Percentiles rank a stretch among this genome's conserved stretches.
Conservation (phyloP, 306 rosid genomes). For the Inga oerstediana region DNA sequence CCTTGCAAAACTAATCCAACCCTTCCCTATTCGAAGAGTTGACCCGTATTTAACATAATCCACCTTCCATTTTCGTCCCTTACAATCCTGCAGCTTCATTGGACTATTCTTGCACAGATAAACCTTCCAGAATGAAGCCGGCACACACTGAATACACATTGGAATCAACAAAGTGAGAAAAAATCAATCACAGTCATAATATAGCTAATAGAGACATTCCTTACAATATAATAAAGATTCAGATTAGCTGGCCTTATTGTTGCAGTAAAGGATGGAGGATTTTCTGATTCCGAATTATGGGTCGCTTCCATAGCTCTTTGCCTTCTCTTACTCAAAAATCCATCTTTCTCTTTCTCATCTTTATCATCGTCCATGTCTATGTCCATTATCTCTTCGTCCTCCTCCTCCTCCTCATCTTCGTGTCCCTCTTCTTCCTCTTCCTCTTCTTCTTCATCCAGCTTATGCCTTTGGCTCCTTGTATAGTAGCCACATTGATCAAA, state of each 20-base stretch:
- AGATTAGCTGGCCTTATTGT: background rate
- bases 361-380: background rate
- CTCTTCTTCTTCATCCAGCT: background rate
- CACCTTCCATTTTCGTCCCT: background rate
- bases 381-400: background rate
- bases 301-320: slow-evolving; percentile 19
- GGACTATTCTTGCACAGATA: background rate
- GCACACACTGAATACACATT: background rate
- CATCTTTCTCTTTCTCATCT: background rate
- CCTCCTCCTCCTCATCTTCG: background rate
- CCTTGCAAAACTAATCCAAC: background rate
- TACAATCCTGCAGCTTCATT: background rate
- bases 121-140: background rate
- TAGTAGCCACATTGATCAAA: background rate
- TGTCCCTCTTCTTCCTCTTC: background rate
- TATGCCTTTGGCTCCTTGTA: background rate
- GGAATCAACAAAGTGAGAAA: background rate
- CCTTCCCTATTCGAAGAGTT: background rate
- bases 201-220: slow-evolving; percentile 1
- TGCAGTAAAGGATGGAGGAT: slow-evolving; percentile 36
- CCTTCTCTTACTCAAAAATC: background rate
- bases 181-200: background rate
- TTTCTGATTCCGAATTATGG: background rate
- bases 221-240: slow-evolving; percentile 10
- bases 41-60: background rate